phyloP scores from a whole-genome alignment of 2,329 filamentous ascomycete genomes.

The Hirsutella rhossiliensis region DNA sequence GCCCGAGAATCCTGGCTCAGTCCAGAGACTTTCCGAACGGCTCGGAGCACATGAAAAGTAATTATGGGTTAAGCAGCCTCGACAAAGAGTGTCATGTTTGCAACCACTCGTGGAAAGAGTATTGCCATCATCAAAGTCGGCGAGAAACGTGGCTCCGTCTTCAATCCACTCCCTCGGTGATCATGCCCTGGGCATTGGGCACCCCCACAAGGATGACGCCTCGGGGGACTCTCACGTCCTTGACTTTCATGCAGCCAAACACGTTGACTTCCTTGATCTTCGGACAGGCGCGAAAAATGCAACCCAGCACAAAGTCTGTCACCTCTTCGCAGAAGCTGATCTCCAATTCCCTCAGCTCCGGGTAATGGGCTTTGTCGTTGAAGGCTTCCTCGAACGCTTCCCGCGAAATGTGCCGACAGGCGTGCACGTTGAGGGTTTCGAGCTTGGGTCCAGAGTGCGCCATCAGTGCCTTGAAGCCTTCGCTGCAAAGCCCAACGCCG shows the following conservation, averaged over 20 bases:
- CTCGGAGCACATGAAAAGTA: no score
- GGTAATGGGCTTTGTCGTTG: constrained; percentile 45
- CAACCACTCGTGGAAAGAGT: no score
- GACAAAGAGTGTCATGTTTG: no score
- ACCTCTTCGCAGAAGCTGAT: constrained; percentile 63
- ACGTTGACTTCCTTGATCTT: constrained; percentile 46
- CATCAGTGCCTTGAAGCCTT: constrained; percentile 74
- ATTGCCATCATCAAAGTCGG: no score
- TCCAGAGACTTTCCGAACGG: no score
- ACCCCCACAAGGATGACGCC: constrained; percentile 46
- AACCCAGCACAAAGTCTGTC: constrained; percentile 50
- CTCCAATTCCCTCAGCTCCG: constrained; percentile 58
- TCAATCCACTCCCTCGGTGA: constrained; percentile 35
- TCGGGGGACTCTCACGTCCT: constrained; percentile 37
- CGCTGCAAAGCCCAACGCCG: constrained; percentile 59
- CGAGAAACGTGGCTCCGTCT: neutral
- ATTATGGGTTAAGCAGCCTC: no score
- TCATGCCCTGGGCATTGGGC: constrained; percentile 46
- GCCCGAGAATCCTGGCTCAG: no score
- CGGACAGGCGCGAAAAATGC: constrained; percentile 53
- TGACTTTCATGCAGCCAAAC: constrained; percentile 54
- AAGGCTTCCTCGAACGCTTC: constrained; percentile 68
- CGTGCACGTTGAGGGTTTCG: constrained; percentile 61
- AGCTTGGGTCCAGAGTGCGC: constrained; percentile 61
- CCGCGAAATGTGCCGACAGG: constrained; percentile 68